Conservation (phyloP, 306 rosid species). For the Acacia crassicarpa region DNA sequence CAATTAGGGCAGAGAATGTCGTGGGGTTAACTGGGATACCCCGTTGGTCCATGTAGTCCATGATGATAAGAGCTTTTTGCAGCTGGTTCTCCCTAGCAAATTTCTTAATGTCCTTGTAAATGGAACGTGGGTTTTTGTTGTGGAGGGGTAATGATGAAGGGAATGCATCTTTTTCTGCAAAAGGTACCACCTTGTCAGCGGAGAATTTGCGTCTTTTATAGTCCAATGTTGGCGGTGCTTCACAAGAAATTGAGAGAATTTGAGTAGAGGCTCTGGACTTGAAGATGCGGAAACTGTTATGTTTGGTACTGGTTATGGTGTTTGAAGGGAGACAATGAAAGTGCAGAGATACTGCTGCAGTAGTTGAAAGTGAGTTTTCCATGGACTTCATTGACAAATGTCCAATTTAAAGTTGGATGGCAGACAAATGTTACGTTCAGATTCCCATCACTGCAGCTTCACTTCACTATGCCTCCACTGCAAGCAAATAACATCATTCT, state of each 20-base stretch:
- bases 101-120: slow-evolving; percentile 50
- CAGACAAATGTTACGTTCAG: not conserved
- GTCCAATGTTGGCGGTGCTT: slow-evolving; percentile 16
- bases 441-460: not conserved
- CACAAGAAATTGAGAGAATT: not conserved
- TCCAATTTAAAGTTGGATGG: not conserved
- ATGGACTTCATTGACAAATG: not conserved
- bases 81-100: slow-evolving; percentile 49
- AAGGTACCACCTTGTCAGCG: slow-evolving; percentile 14
- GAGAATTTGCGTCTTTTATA: slow-evolving; percentile 1
- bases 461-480: not conserved
- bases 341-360: slow-evolving; percentile 34
- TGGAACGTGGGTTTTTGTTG: slow-evolving; percentile 60
- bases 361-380: slow-evolving; percentile 23
- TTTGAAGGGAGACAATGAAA: slow-evolving; percentile 43
- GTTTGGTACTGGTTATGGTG: slow-evolving; percentile 21
- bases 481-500: not conserved
- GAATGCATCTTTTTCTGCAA: slow-evolving; percentile 56
- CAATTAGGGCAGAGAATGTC: slow-evolving; percentile 54
- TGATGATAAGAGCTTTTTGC: slow-evolving; percentile 43
- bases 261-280: slow-evolving; percentile 35
- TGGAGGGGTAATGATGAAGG: slow-evolving; percentile 77
- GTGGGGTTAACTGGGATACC: slow-evolving; percentile 64
- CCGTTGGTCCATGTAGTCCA: slow-evolving; percentile 58
- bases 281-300: slow-evolving; percentile 6